Evolutionary conservation across 495 filamentous ascomycete species (phyloP), one percentile per base, ranked within the genome.

Genomic region (Penicillium diatomitis): DNA sequence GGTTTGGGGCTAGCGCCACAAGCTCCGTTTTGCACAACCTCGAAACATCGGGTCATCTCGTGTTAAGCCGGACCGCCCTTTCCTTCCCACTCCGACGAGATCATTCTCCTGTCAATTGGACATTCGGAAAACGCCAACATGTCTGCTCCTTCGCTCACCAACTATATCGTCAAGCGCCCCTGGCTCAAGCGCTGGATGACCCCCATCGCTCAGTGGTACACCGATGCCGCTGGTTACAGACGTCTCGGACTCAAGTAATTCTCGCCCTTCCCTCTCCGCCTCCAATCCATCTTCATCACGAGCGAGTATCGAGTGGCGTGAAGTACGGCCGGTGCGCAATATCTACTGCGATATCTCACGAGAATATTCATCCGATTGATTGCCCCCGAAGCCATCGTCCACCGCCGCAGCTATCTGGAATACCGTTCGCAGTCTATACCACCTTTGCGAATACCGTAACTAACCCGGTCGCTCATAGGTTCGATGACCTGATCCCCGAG

Each of bases 401-500:
- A 44, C 54, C 54, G 37, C 48, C 57, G 53, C 52, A 50, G 53
- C 49, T 47, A 36, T 50, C 53, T 58, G 11, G 47, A 43, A 65
- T 50, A 54, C 49, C 48, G 12, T 52, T 49, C 43, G 44, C 40
- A 20, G 32, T n/a, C 12, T 43, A 46, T 38, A 32, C 45, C 20
- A 20, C 20, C 32, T 29, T n/a, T 50, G 32, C 6, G 34, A 41
- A 6, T 5, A 33, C 48, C 46, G 28, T 45, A 48, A 40, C 57
- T 63, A 54, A 63, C 48, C 41, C 39, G 4, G 5, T 38, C 32
- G 47, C 34, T 63, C 20, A 42, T 42, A 98, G 92, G 62, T 76
- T 81, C 77, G 92, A 98, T 72, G 92, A 98, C 64, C 66, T 98
- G 65, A 87, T 96, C 66, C 76, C 80, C 60, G 94, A 97, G 65